These are phyloP conservation scores for Ailanthus altissimus DNA, from an alignment of 345 rosid species.

Conservation along the genomic window DNA sequence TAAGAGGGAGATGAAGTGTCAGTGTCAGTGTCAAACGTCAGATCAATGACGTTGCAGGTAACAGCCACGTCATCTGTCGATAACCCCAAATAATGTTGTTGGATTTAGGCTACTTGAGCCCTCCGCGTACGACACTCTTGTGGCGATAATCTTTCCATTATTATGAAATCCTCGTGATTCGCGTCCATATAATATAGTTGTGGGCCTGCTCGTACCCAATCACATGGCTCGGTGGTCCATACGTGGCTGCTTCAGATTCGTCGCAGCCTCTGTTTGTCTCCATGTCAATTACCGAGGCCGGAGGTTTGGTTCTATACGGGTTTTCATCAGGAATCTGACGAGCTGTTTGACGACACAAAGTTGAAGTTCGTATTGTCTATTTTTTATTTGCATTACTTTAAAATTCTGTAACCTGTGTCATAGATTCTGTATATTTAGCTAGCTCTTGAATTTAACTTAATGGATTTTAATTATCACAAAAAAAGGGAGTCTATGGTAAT, in stretches of 20 bases:
- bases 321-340: no score
- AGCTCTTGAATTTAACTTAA: no score
- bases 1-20: no score
- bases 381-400: no score
- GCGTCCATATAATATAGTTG: neutral
- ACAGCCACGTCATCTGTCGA: slow-evolving; percentile 22
- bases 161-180: neutral
- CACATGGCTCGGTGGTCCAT: neutral
- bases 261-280: neutral
- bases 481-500: no score
- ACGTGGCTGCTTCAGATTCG: slow-evolving; percentile 4
- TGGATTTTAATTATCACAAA: no score
- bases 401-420: no score
- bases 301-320: no score
- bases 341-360: no score
- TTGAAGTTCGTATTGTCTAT: no score
- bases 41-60: slow-evolving; percentile 11
- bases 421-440: no score
- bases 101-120: slow-evolving; percentile 24
- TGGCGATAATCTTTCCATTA: slow-evolving; percentile 1
- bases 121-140: neutral
- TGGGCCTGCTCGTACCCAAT: slow-evolving; percentile 2
- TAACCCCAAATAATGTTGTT: slow-evolving; percentile 19
- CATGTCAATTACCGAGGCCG: no score
- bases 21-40: neutral